Percentiles rank a stretch among this genome's conserved stretches.
These are phyloP conservation scores for Geotrichum histeridarum DNA, from an alignment of 1,139 yeast genomes.

Conservation along the genomic window DNA sequence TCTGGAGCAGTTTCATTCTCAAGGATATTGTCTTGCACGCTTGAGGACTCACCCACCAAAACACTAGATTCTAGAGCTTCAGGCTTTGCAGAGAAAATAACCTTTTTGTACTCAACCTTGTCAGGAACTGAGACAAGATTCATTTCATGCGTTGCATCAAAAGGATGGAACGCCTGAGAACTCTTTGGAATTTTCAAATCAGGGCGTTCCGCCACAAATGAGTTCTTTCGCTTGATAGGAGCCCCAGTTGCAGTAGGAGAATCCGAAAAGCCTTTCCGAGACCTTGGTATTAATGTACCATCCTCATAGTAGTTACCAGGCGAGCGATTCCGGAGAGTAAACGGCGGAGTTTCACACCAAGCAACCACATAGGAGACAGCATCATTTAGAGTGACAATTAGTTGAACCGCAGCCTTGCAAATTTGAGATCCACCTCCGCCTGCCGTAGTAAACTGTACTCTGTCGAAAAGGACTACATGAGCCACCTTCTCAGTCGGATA, in stretches of 20 bases:
- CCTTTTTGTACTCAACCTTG: slow-evolving; percentile 3
- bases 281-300: slow-evolving; percentile 13
- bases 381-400: slow-evolving; percentile 17
- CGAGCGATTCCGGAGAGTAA: slow-evolving; percentile 16
- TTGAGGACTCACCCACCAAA: too few relatives aligned
- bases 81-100: slow-evolving; percentile 3
- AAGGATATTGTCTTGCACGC: too few relatives aligned
- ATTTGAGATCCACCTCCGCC: slow-evolving; percentile 18
- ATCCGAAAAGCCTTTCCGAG: slow-evolving; percentile 7
- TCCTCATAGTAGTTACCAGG: slow-evolving; percentile 19
- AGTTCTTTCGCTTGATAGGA: slow-evolving; percentile 2
- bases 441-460: slow-evolving; percentile 20
- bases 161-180: neutral
- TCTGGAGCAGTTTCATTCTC: too few relatives aligned
- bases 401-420: slow-evolving; percentile 17
- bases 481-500: slow-evolving; percentile 18
- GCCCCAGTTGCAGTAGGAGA: neutral
- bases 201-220: slow-evolving; percentile 16
- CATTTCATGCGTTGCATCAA: neutral
- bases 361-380: slow-evolving; percentile 18
- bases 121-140: neutral
- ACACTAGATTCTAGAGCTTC: neutral
- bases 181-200: slow-evolving; percentile 13
- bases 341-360: slow-evolving; percentile 20
- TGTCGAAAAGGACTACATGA: slow-evolving; percentile 18